phyloP scores from a whole-genome alignment of 345 rosid species.

The Stellera chamaejasme region DNA sequence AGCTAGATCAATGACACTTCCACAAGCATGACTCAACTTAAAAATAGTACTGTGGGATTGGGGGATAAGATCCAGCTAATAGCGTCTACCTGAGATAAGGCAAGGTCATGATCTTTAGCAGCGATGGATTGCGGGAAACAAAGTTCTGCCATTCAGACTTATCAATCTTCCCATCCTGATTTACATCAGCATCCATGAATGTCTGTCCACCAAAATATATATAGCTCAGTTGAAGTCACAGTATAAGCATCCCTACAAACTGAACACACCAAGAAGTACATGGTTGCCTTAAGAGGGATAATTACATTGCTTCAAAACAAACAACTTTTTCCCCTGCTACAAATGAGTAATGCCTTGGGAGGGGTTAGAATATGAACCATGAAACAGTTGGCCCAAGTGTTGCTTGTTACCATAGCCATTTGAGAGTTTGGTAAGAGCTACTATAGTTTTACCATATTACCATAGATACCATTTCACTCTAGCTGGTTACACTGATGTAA shows the following conservation, averaged over 20 bases:
- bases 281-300: too few relatives aligned
- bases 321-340: too few relatives aligned
- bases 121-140: slow-evolving; percentile 76
- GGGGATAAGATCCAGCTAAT: background rate
- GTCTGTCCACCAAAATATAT: slow-evolving; percentile 41
- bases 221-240: background rate
- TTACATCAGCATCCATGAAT: slow-evolving; percentile 77
- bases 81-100: slow-evolving; percentile 72
- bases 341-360: too few relatives aligned
- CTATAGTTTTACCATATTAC: too few relatives aligned
- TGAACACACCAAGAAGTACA: background rate
- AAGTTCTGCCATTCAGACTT: slow-evolving; percentile 75
- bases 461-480: too few relatives aligned
- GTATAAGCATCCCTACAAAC: background rate
- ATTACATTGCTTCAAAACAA: too few relatives aligned
- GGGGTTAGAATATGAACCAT: too few relatives aligned
- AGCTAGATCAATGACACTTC: background rate
- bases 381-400: too few relatives aligned
- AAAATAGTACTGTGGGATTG: background rate
- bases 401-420: too few relatives aligned
- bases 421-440: too few relatives aligned
- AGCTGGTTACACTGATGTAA: too few relatives aligned
- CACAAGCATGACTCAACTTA: too few relatives aligned
- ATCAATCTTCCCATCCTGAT: slow-evolving; percentile 87
- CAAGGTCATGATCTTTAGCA: slow-evolving; percentile 89